Evolutionary conservation across 805 yeast species (phyloP), one percentile per base, ranked within the genome.

Genomic region (Metschnikowia cerradonensis): DNA sequence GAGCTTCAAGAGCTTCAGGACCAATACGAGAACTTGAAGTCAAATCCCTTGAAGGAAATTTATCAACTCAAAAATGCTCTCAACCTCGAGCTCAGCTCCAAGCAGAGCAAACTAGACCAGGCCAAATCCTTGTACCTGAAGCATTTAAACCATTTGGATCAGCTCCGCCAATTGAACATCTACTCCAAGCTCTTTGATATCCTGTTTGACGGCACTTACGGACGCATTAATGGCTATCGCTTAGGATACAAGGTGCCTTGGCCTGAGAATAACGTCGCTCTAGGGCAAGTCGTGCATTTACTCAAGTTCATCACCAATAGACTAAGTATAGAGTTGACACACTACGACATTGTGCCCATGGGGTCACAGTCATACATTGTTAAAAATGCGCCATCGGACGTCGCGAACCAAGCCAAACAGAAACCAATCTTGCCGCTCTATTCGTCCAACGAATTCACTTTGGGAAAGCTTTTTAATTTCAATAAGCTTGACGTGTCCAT

Each of bases 221-320:
- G 95, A 0, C 85, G 94, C 1, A 92, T 91, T 32, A 91, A 91
- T 67, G 92, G 91, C 0, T 73, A 89, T 23, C 69, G 96, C 50
- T 65, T 92, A n/a, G 98, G 98, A 0, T 67, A 71, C 48, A 79
- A 76, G 52, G 88, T 91, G 0, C 86, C 95, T 1, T 90, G 96
- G 96, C 81, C 88, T 49, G 98, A 91, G 60, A 84, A 90, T 40
- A 91, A 90, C 63, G 94, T 95, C 1, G 97, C 96, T 0, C 68
- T 91, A 59, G 98, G 98, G 0, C 96, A 91, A 57, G 70, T 91
- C 2, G 79, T 88, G 2, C 68, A 90, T 11, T 67, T 92, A 17
- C 63, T 91, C 31, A 76, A 84, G 0, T 88, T 92, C 1, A 75
- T 90, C 2, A 67, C 80, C 1, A 71, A 80, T 11, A 73, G 84